Percentiles rank a stretch among this genome's conserved stretches.
These are phyloP conservation scores for Ophiostoma tasmaniense DNA, from an alignment of 2,329 filamentous ascomycete genomes.

Conservation along the genomic window DNA sequence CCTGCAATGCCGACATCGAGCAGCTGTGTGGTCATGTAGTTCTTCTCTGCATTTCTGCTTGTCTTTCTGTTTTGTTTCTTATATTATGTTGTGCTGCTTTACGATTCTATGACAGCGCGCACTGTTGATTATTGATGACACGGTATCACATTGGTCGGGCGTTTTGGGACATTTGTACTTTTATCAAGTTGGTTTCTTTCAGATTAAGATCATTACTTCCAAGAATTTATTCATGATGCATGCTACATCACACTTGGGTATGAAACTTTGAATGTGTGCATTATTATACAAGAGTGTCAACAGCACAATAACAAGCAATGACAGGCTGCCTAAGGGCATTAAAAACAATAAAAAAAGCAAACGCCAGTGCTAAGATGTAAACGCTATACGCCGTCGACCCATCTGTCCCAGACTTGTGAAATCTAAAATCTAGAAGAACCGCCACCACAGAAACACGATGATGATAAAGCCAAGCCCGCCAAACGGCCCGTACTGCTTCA, in stretches of 20 bases:
- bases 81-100: neutral
- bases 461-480: constrained; percentile 74
- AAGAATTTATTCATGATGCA: neutral
- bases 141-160: neutral
- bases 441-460: constrained; percentile 80
- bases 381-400: neutral
- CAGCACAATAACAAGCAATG: no score
- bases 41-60: no score
- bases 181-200: neutral
- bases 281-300: neutral
- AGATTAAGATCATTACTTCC: neutral
- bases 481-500: constrained; percentile 96
- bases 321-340: no score
- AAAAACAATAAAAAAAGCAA: neutral
- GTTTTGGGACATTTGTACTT: neutral
- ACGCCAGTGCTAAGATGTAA: neutral
- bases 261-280: neutral
- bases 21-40: constrained; percentile 31
- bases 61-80: neutral
- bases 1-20: constrained; percentile 23
- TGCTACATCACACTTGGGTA: neutral
- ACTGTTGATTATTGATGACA: neutral
- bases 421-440: constrained; percentile 60
- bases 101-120: constrained; percentile 7
- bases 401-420: neutral